Base-by-base conservation (phyloP, 2,329 filamentous ascomycete genomes). In the Leptographium lundbergii region DNA sequence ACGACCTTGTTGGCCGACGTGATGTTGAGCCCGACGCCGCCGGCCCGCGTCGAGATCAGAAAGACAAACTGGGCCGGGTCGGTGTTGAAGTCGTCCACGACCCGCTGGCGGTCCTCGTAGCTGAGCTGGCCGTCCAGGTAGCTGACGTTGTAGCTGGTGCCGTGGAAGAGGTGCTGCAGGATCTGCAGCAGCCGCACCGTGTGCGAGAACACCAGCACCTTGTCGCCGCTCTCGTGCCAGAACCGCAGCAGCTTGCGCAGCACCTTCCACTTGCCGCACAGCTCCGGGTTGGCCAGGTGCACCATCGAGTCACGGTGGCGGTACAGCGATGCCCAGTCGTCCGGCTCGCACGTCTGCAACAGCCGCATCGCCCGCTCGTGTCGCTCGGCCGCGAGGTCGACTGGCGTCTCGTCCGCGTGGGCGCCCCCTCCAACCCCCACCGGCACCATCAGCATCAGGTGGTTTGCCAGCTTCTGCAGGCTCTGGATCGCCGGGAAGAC, bases 1-100 rank as follows among this genome's bases (percentile, higher is more conserved):
- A 99, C 92, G 0, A 99, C 94, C 72, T 97, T 97, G 73, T 99
- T 99, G 1, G 94, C 94, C 2, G 90, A 94, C 0, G 92, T 96
- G 68, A 99, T 97, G 69, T 99, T 99, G 32, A 99, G 77, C 0
- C 94, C 94, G 0, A 96, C 88, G 5, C 94, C 94, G 27, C 94
- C 94, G 3, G 94, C 91, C 68, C 88, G 89, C 7, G 94, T 96
- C 25, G 89, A 95, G 66, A 99, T 96, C 24, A 99, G 77, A 66
- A 99, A 99, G 6, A 96, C 91, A 67, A 99, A 99, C 67, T 94
- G 89, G 4, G 78, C 79, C 0, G 90, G 83, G 67, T 96, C 87
- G 0, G 88, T 82, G 69, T 99, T 99, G 80, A 96, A 99, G 54
- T 90, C 86, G 67, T 95, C 88, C 0, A 99, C 94, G 0, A 83